phyloP scores from a whole-genome alignment of 345 rosid species.

The Linum tenue region DNA sequence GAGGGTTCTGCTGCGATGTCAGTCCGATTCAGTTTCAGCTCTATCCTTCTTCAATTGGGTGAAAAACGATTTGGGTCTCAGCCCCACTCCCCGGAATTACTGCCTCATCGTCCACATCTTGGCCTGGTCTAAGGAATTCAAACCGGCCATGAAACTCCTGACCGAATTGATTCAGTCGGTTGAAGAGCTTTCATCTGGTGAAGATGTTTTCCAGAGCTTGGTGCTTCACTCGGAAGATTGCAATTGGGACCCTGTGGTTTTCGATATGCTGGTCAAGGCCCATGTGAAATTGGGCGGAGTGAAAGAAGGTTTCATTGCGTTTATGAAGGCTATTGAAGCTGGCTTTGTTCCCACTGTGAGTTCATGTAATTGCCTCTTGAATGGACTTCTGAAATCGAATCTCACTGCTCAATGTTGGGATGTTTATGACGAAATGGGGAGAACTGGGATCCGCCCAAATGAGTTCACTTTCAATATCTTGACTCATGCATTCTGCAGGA shows the following conservation, averaged over 20 bases:
- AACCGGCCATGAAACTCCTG: conserved; percentile 42
- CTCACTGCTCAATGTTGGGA: conserved; percentile 50
- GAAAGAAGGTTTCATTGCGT: conserved; percentile 33
- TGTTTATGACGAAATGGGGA: conserved; percentile 60
- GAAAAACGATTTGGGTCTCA: conserved; percentile 36
- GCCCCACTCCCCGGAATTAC: conserved; percentile 36
- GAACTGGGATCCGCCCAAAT: conserved; percentile 51
- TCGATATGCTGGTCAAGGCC: conserved; percentile 61
- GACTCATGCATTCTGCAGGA: conserved; percentile 54
- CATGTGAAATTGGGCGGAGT: conserved; percentile 41
- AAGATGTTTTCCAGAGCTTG: conserved; percentile 36
- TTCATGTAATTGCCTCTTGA: conserved; percentile 68
- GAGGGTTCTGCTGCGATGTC: conserved; percentile 59
- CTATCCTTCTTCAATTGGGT: conserved; percentile 58
- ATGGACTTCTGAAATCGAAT: conserved; percentile 55
- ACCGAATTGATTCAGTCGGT: conserved; percentile 31
- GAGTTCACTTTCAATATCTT: conserved; percentile 68
- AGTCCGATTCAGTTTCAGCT: conserved; percentile 49
- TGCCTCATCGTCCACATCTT: conserved; percentile 50
- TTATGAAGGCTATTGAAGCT: conserved; percentile 33
- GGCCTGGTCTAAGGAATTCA: conserved; percentile 41
- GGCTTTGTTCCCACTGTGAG: conserved; percentile 59
- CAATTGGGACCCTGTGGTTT: conserved; percentile 59
- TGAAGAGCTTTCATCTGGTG: conserved; percentile 13
- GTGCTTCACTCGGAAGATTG: conserved; percentile 42